Evolutionary conservation across 495 filamentous ascomycete species (phyloP), one percentile per base, ranked within the genome.

Genomic region (Cairneyella variabilis): DNA sequence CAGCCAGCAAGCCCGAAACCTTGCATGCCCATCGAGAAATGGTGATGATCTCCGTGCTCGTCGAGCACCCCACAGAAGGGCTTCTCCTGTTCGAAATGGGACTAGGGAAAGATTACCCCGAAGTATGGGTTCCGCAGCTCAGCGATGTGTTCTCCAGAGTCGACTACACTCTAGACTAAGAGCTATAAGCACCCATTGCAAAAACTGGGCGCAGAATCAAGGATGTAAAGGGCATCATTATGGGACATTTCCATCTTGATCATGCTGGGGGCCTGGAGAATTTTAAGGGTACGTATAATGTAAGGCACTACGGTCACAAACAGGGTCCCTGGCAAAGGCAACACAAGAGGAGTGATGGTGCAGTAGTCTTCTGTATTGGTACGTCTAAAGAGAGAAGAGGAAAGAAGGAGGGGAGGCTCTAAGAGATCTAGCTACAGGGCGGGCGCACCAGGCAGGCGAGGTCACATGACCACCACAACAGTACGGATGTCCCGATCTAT

Each of bases 231-330:
- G 75, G 69, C 20, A 66, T 80, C 0, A 68, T 80, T 9, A 71
- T 80, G 20, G 74, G 77, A 0, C 76, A 80, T 49, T 49, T 80
- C 18, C 76, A 80, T 48, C 56, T 77, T 1, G 74, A 80, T 47
- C 76, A 80, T 58, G 76, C 77, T 0, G 77, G 77, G 0, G 77
- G 76, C 0, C 60, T 80, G 3, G 75, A 78, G 10, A 60, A 71
- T 30, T 80, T 77, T 49, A 21, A 63, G 6, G n/a, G n/a, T n/a
- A n/a, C n/a, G n/a, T n/a, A n/a, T n/a, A n/a, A n/a, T n/a, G n/a
- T n/a, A n/a, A n/a, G n/a, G n/a, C n/a, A n/a, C n/a, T n/a, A n/a
- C n/a, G n/a, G n/a, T n/a, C n/a, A n/a, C n/a, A n/a, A n/a, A n/a
- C n/a, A n/a, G n/a, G n/a, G n/a, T n/a, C n/a, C n/a, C n/a, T n/a